Conservation (phyloP, 495 filamentous ascomycete species). For the Aspergillus sclerotiicarbonarius region DNA sequence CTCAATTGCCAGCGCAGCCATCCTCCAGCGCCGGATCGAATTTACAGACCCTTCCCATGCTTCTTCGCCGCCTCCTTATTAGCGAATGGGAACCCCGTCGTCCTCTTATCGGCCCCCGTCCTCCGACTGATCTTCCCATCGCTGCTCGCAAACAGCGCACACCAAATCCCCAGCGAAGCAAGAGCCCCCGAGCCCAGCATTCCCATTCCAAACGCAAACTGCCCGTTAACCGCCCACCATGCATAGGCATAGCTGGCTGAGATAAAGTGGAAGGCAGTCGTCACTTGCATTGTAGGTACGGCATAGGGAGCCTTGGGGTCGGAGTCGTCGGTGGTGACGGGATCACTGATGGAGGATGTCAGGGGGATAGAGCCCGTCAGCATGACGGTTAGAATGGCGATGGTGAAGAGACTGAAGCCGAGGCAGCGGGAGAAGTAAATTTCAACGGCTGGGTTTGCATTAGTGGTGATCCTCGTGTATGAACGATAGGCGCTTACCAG, state of each 20-base stretch:
- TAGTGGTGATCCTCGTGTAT: background rate
- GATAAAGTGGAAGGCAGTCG: conserved; percentile 60
- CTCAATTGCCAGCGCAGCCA: background rate
- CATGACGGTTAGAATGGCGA: conserved; percentile 64
- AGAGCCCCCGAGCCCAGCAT: conserved; percentile 51
- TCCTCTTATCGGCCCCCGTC: conserved; percentile 78
- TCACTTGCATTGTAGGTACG: conserved; percentile 63
- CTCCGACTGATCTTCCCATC: conserved; percentile 61
- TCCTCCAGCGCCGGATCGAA: background rate
- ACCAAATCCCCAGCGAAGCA: conserved; percentile 67
- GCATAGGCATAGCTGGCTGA: conserved; percentile 68
- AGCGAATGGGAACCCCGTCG: conserved; percentile 71
- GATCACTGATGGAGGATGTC: conserved; percentile 44
- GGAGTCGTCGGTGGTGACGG: conserved; percentile 40
- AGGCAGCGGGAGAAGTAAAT: conserved; percentile 70
- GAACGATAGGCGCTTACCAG: conserved; percentile 37
- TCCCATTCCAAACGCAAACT: conserved; percentile 55
- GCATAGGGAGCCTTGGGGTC: conserved; percentile 68
- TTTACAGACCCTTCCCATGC: conserved; percentile 36
- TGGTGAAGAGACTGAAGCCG: conserved; percentile 62
- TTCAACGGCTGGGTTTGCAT: conserved; percentile 53
- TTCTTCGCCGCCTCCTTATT: conserved; percentile 57
- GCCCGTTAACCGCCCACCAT: conserved; percentile 53
- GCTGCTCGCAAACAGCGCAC: conserved; percentile 67
- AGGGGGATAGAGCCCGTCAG: conserved; percentile 77